Base-by-base conservation (phyloP, 2,329 filamentous ascomycete species). In the Ascochyta clinopodiicola region DNA sequence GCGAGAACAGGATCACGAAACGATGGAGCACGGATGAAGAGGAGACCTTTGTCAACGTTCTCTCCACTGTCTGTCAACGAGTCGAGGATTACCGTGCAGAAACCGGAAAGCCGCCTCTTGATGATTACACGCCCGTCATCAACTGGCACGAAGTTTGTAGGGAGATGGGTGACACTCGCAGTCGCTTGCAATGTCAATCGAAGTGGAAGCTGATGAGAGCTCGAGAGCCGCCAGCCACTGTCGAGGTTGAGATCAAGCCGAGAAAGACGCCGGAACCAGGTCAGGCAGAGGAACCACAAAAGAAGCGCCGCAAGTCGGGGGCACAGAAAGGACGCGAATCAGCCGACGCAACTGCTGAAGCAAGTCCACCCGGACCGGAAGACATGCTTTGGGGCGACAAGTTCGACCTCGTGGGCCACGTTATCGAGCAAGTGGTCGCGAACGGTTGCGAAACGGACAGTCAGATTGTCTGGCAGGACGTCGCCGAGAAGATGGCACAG, bases 131-230 rank as follows among this genome's bases (percentile, higher is more conserved):
- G 38, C 75, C 80, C 17, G 73, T 86, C 29, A 80, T 92, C 57
- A 84, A 88, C 64, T 92, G 89, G 88, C 78, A 82, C 44, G 71
- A 79, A 8, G 84, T 92, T 22, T 88, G 86, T 62, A 77, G 84
- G 56, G 80, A 80, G 49, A 87, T 92, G 84, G 80, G 77, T 13
- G 78, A 80, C 43, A 85, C 79, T 8, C 81, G 90, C 39, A 89
- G 83, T 57, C 82, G 86, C 3, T 80, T 90, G 22, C 88, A 91
- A 69, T 91, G 88, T 68, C 79, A 82, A 24, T 80, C 80, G 24
- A 92, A 92, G 68, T 92, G 88, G 86, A 84, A 83, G 17, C 45
- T 43, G 4, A 53, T 66, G 59, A 50, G 47, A 38, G 56, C 42
- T 21, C 57, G 63, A 17, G 31, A 45, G 2, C 27, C 44, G 15